Conservation (phyloP, 2,329 filamentous ascomycete genomes). For the Fusarium sp. region DNA sequence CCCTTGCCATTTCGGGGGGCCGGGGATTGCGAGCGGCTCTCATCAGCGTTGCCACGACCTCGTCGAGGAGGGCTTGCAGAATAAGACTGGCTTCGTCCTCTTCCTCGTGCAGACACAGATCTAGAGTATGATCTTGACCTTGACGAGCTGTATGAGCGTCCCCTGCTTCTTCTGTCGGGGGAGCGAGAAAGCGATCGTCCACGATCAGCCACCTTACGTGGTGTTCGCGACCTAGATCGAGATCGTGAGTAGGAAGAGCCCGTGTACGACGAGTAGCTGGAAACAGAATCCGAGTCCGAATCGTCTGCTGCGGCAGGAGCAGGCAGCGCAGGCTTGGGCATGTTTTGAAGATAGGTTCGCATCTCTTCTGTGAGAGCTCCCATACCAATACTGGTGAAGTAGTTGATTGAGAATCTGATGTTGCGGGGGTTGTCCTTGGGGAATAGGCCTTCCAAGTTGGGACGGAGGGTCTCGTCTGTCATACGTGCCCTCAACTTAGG, state of each 20-base stretch:
- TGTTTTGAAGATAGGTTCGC: slow-evolving; percentile 89
- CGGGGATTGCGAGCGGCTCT: slow-evolving; percentile 50
- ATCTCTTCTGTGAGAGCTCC: slow-evolving; percentile 94
- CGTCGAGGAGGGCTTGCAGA: slow-evolving; percentile 52
- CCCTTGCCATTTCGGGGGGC: slow-evolving; percentile 47
- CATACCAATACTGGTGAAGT: slow-evolving; percentile 98
- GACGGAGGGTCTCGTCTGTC: slow-evolving; percentile 81
- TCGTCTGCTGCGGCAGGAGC: slow-evolving; percentile 69
- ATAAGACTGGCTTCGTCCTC: slow-evolving; percentile 45
- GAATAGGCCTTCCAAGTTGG: slow-evolving; percentile 87
- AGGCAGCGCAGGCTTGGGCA: slow-evolving; percentile 85
- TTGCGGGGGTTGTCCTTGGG: slow-evolving; percentile 90
- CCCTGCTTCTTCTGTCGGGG: slow-evolving; percentile 46
- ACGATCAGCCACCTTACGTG: slow-evolving; percentile 43
- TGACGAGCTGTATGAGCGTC: slow-evolving; percentile 47
- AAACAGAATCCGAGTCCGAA: slow-evolving; percentile 78
- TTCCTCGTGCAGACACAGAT: slow-evolving; percentile 53
- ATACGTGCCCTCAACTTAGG: slow-evolving; percentile 81
- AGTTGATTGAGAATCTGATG: slow-evolving; percentile 98
- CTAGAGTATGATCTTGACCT: slow-evolving; percentile 63
- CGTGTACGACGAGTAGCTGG: slow-evolving; percentile 82
- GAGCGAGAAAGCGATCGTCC: slow-evolving; percentile 50
- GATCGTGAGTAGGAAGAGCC: slow-evolving; percentile 71
- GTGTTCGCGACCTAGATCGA: slow-evolving; percentile 61
- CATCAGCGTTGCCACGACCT: slow-evolving; percentile 43